Base-by-base conservation (phyloP, 306 rosid genomes). In the Cucurbita maxima region DNA sequence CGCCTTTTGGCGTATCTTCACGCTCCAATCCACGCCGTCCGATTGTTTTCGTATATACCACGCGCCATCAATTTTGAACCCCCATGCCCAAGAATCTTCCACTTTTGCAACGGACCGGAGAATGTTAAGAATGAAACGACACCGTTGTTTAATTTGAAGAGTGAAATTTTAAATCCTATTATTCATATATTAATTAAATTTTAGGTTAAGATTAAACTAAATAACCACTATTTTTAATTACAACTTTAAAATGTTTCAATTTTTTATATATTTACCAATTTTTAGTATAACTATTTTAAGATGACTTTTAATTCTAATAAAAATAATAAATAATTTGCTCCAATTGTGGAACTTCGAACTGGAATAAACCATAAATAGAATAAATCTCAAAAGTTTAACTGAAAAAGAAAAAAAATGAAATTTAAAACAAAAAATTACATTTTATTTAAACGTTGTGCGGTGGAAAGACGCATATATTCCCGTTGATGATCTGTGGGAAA, bases 391-490 rank as follows among this genome's bases (percentile, higher is more conserved):
- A 57, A 30, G 43, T 60, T 36, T 19, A 19, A 40, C 6, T 1
- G 1, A 7, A 40, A 14, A 15, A 5, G 1, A 13, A 5, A 14
- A 47, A 13, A 48, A 30, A 13, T 4, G 45, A 60, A 60, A 20
- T 57, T 57, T 15, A 57, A 57, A 57, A 57, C 15, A 57, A 38
- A 61, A 37, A 38, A 7, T 36, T 37, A 61, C 69, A 41, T 63
- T n/a, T 12, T 60, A 0, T 36, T 60, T 51, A 64, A 64, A 41
- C 19, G n/a, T 36, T 13, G 45, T 64, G 71, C 53, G 43, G 73
- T 68, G 73, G 73, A 48, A 68, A 68, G 54, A 52, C 7, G 58
- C 57, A 66, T 44, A 66, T 66, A 66, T 67, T 67, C 75, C 75
- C 47, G 61, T 72, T 37, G 40, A 37, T 15, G 60, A 47, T 44